A percentile compares a stretch with the other conserved stretches of the same genome.
These are phyloP conservation scores for Claviceps fusiformis DNA, from an alignment of 2,329 filamentous ascomycete species.

Conservation along the genomic window DNA sequence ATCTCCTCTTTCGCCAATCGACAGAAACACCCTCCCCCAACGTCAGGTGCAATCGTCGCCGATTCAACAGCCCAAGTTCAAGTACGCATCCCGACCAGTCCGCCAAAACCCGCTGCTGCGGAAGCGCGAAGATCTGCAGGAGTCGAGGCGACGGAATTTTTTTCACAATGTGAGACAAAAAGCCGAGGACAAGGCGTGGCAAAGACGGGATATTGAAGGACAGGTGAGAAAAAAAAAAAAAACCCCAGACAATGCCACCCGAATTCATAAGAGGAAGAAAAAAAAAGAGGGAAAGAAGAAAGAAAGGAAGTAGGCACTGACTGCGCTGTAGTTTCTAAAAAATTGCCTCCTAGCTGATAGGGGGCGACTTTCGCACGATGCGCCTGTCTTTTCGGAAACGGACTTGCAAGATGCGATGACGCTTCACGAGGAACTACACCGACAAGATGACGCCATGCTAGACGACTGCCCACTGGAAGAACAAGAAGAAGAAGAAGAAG, in stretches of 20 bases:
- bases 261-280: neutral
- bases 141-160: slow-evolving; percentile 54
- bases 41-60: slow-evolving; percentile 33
- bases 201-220: slow-evolving; percentile 49
- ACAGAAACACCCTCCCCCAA: slow-evolving; percentile 27
- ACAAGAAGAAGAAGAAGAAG: slow-evolving; percentile 33
- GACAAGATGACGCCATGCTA: slow-evolving; percentile 34
- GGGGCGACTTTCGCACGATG: slow-evolving; percentile 20
- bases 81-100: slow-evolving; percentile 38
- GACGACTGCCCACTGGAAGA: slow-evolving; percentile 38
- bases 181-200: slow-evolving; percentile 45
- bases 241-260: neutral
- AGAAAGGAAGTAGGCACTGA: neutral
- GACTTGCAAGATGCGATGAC: slow-evolving; percentile 38
- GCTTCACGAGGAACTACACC: slow-evolving; percentile 15
- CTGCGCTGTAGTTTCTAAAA: slow-evolving; percentile 19
- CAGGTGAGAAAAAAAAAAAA: slow-evolving; percentile 15
- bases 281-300: neutral
- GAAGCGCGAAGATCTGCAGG: slow-evolving; percentile 46
- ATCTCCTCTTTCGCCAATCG: slow-evolving; percentile 30
- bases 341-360: slow-evolving; percentile 20
- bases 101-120: slow-evolving; percentile 52
- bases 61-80: slow-evolving; percentile 27
- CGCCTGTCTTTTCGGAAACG: slow-evolving; percentile 29
- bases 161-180: slow-evolving; percentile 51